Base-by-base conservation (phyloP, 768 basidiomycete genomes). In the Daedaleopsis nitida region DNA sequence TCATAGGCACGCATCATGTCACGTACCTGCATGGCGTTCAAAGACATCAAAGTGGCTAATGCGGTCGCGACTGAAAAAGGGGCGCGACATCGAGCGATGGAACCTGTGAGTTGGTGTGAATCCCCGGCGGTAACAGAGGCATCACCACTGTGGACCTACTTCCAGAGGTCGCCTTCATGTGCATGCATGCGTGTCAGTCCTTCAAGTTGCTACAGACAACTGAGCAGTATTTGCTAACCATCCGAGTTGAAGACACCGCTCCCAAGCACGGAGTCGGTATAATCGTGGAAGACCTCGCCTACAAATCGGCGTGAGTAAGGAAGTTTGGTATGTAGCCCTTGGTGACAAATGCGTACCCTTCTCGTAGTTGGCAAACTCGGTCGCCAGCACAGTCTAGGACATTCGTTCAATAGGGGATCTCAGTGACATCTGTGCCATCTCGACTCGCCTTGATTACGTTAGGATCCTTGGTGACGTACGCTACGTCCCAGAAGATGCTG, bases 221-320 rank as follows among this genome's bases (percentile, higher is more conserved):
- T n/a, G n/a, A n/a, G n/a, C n/a, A n/a, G n/a, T n/a, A n/a, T n/a
- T n/a, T n/a, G n/a, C n/a, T n/a, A n/a, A n/a, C n/a, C 86, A 56
- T 88, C 86, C 13, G 85, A 83, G 64, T 89, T 88, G 69, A 89
- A 89, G 6, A 89, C 84, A 0, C 88, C 88, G 10, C 78, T 78
- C 0, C 88, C 88, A 14, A 88, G 71, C 12, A 88, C 76, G 1
- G 79, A 75, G 3, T 72, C 70, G 77, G 83, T 62, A 11, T 50
- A 54, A 1, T 49, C 51, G 14, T 61, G 56, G 47, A 67, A 67
- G n/a, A 57, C 24, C 14, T 61, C 55, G 21, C 66, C 65, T 66
- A 16, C 11, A 6, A 32, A 1, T 19, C 12, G 1, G 11, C 1
- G 32, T 19, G 10, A n/a, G 38, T 2, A 21, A 5, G 12, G 16